These are phyloP conservation scores for Fusarium sp. DNA, from an alignment of 2,329 filamentous ascomycete genomes.

Conservation along the genomic window DNA sequence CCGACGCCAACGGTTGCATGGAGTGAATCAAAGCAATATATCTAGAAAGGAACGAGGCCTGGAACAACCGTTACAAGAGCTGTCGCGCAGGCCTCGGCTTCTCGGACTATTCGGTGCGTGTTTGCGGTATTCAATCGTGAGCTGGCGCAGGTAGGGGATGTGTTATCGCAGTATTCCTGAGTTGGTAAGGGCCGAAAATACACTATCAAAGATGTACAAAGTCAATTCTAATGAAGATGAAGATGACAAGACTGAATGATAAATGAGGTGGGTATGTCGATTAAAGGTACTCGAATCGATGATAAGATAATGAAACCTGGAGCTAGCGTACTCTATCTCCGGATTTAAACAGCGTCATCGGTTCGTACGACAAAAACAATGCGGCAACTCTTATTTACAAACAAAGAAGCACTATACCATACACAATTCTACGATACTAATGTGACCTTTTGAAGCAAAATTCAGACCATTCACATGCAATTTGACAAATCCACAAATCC, in stretches of 20 bases:
- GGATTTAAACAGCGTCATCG: constrained; percentile 16
- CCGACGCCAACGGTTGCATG: constrained; percentile 53
- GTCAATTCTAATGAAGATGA: background rate
- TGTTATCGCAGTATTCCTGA: background rate
- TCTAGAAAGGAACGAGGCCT: constrained; percentile 35
- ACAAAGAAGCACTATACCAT: too few relatives aligned
- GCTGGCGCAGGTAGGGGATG: background rate
- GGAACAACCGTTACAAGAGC: constrained; percentile 46
- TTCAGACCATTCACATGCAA: too few relatives aligned
- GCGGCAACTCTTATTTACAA: background rate
- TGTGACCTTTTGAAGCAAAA: too few relatives aligned
- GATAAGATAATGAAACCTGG: constrained; percentile 48
- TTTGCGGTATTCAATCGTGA: constrained; percentile 10
- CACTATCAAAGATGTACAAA: background rate
- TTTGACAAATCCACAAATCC: too few relatives aligned
- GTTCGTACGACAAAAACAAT: constrained; percentile 2
- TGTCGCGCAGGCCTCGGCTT: constrained; percentile 47
- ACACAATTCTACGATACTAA: too few relatives aligned
- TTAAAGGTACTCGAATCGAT: constrained; percentile 14
- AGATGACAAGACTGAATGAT: constrained; percentile 12
- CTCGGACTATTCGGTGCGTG: constrained; percentile 25
- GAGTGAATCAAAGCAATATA: constrained; percentile 28
- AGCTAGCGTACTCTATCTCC: constrained; percentile 31
- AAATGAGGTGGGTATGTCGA: constrained; percentile 38
- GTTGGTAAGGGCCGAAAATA: background rate